A percentile compares a stretch with the other conserved stretches of the same genome.
Evolutionary conservation across 2,329 filamentous ascomycete species (phyloP).

Genomic region (Colletotrichum zoysiae): DNA sequence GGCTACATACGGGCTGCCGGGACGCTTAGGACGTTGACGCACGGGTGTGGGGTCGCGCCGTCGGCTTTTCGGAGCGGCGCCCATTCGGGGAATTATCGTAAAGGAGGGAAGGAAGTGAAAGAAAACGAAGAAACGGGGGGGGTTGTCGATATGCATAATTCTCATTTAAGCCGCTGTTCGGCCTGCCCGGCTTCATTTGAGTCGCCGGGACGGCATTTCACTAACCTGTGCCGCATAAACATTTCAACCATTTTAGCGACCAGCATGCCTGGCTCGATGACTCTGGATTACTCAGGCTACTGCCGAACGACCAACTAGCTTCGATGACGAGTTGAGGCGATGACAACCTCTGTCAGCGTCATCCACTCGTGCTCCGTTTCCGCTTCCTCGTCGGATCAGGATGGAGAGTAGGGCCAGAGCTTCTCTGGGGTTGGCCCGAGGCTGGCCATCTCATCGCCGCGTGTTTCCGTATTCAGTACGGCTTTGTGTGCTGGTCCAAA

Average conservation of each 20-base stretch:
- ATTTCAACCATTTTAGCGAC: not conserved
- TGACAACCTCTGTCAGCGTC: not conserved
- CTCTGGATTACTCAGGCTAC: not conserved
- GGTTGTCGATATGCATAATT: slow-evolving; percentile 17
- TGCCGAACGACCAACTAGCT: not conserved
- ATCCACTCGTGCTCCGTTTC: slow-evolving; percentile 8
- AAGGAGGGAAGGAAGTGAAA: not conserved
- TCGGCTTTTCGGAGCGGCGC: slow-evolving; percentile 32
- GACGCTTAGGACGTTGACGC: slow-evolving; percentile 17
- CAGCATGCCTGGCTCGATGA: not conserved
- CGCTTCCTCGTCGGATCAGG: not conserved
- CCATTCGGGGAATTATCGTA: slow-evolving; percentile 9
- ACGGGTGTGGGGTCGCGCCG: slow-evolving; percentile 14
- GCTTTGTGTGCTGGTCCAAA: not conserved
- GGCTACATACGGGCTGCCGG: slow-evolving; percentile 28
- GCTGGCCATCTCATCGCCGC: not conserved
- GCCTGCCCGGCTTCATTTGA: slow-evolving; percentile 18
- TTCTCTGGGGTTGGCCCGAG: not conserved
- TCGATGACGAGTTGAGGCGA: not conserved
- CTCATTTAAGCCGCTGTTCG: slow-evolving; percentile 27
- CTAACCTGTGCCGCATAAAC: not conserved
- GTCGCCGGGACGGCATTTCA: slow-evolving; percentile 2
- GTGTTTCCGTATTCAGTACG: not conserved
- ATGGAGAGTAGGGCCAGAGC: not conserved
- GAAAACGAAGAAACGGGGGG: not conserved